Percentiles rank a stretch among this genome's conserved stretches.
These are phyloP conservation scores for Gynandropsis gynandra DNA, from an alignment of 345 rosid genomes.

Conservation along the genomic window DNA sequence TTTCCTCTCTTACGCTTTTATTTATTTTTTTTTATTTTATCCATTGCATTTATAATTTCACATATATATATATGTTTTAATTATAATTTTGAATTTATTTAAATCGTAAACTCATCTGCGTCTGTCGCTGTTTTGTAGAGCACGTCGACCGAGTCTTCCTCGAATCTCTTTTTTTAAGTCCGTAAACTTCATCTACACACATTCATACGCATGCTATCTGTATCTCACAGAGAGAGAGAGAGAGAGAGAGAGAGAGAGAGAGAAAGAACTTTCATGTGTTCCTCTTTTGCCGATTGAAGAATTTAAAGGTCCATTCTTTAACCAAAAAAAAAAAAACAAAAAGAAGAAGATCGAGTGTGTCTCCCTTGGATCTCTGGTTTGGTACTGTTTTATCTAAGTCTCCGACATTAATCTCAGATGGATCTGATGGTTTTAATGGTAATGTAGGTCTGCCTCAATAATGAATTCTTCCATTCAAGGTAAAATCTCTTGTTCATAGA, in stretches of 20 bases:
- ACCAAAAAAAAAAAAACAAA: background rate
- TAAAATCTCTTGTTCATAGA: conserved; percentile 23
- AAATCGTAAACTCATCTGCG: background rate
- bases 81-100: conserved; percentile 1
- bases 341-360: background rate
- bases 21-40: background rate
- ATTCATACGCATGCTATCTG: background rate
- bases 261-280: conserved; percentile 9
- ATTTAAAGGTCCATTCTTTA: no score
- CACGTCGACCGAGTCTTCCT: conserved; percentile 27
- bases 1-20: background rate
- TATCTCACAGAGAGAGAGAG: background rate
- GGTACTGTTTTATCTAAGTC: background rate
- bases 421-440: conserved; percentile 32
- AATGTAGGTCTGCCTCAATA: conserved; percentile 36
- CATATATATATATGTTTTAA: background rate
- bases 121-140: conserved; percentile 12
- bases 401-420: conserved; percentile 21
- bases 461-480: conserved; percentile 36
- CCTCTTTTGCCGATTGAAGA: conserved; percentile 1
- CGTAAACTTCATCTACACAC: conserved; percentile 13
- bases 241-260: background rate
- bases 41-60: background rate
- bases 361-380: conserved; percentile 3
- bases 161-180: conserved; percentile 33